phyloP scores from a whole-genome alignment of 306 rosid genomes.

The Spatholobus suberectus region DNA sequence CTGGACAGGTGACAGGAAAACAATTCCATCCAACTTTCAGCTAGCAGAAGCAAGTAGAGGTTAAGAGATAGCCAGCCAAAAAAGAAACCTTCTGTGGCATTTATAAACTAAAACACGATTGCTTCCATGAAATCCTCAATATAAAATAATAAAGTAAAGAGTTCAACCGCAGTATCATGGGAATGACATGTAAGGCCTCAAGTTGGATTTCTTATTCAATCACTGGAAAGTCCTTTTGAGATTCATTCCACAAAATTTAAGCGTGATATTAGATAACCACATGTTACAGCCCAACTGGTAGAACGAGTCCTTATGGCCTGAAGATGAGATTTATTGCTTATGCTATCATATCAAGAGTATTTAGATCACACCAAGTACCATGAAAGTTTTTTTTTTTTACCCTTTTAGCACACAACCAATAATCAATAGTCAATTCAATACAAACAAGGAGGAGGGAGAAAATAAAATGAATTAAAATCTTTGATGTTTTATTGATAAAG shows the following conservation, averaged over 20 bases:
- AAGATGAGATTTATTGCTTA: background rate
- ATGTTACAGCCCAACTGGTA: background rate
- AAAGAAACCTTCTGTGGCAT: background rate
- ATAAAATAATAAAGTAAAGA: background rate
- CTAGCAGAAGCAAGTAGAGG: background rate
- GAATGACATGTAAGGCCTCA: background rate
- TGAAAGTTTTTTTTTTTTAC: background rate
- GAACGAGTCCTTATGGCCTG: background rate
- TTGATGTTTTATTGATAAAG: conserved; percentile 7
- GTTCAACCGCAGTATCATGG: background rate
- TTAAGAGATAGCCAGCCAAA: conserved; percentile 2
- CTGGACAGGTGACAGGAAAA: background rate
- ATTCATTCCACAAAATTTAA: background rate
- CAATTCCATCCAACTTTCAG: background rate
- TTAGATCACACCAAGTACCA: background rate
- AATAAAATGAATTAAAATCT: background rate
- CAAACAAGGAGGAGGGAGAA: background rate
- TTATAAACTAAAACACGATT: background rate
- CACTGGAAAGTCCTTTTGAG: background rate
- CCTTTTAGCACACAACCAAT: background rate
- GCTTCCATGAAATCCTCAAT: background rate
- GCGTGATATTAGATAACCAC: background rate
- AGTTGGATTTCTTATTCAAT: background rate
- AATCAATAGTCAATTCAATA: conserved; percentile 11
- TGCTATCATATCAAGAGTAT: background rate